Base-by-base conservation (phyloP, 179 eudicot species). In the Gypsophila paniculata region DNA sequence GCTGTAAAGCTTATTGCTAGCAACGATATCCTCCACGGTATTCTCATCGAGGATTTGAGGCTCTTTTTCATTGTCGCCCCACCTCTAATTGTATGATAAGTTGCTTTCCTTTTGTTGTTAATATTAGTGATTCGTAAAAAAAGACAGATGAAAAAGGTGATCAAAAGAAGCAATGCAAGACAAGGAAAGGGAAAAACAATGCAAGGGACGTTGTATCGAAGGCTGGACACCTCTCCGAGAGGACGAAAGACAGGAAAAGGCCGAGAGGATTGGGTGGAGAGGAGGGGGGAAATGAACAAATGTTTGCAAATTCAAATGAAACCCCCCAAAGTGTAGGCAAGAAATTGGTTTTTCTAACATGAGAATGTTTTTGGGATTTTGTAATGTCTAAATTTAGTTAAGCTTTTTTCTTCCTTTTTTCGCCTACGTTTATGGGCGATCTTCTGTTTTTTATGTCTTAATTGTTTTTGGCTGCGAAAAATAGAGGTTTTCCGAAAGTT, bases 241-340 rank as follows among this genome's bases (percentile, higher is more conserved):
- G 55, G 46, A 71, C 44, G 44, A 58, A 51, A 63, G 58, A 29
- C 6, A 49, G 51, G 39, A 11, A 65, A 42, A 7, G 44, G 39
- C 14, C 34, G 18, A 29, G 5, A 53, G 65, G 61, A 23, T 59
- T 32, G 3, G 64, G 17, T 12, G 73, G n/a, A 36, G 65, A 21
- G 61, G 38, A 14, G 39, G 66, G 52, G 65, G 19, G 71, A 65
- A 59, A 71, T 48, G 52, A 58, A 23, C 63, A 65, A 59, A 71
- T 48, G 60, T 59, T 59, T 72, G 78, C 8, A 71, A 79, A 15
- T 70, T 77, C 76, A 77, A 74, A 70, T 46, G 71, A 74, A 77
- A 74, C 79, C 79, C 83, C 78, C 76, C 69, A 74, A 77, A 73
- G 71, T 69, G 78, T 63, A 73, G 77, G 69, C 36, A 51, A 57